These are phyloP conservation scores for Chlorella sorokiniana DNA, from an alignment of 139 green algal genomes.

Conservation along the genomic window DNA sequence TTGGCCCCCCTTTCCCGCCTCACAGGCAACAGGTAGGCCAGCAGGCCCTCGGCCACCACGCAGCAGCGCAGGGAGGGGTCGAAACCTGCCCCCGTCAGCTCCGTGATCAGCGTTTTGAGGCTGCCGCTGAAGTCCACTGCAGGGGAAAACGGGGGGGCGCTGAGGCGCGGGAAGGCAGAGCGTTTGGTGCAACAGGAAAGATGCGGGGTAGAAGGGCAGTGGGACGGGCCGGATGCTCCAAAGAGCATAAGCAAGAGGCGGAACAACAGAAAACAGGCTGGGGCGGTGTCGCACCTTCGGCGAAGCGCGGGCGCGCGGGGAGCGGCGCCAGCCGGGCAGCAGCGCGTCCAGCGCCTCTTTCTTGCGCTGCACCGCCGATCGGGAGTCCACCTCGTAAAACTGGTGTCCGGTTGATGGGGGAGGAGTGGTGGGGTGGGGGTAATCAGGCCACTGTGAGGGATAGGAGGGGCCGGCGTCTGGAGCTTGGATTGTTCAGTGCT, in stretches of 20 bases:
- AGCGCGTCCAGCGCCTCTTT: conserved; percentile 6
- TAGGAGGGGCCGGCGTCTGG: neutral
- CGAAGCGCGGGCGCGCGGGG: conserved; percentile 22
- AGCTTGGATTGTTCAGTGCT: neutral
- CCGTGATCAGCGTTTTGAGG: conserved; percentile 4
- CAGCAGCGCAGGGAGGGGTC: conserved; percentile 15
- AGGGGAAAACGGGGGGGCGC: neutral
- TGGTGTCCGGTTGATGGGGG: too few relatives aligned
- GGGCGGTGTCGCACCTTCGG: neutral
- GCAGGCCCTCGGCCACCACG: conserved; percentile 18
- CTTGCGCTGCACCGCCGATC: conserved; percentile 14
- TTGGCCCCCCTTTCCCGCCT: too few relatives aligned
- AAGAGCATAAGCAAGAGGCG: neutral
- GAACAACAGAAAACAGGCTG: neutral
- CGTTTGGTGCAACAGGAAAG: neutral
- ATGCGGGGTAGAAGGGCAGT: neutral
- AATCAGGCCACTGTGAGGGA: neutral
- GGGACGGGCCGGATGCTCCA: neutral
- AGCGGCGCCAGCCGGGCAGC: conserved; percentile 14
- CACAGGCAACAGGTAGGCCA: conserved; percentile 16
- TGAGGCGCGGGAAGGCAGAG: neutral
- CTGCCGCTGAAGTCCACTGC: conserved; percentile 6
- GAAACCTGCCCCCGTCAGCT: conserved; percentile 2
- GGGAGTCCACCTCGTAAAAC: conserved; percentile 38
- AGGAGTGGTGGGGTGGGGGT: neutral